Evolutionary conservation across 2,329 filamentous ascomycete genomes (phyloP).

Genomic region (Talaromyces funiculosus): DNA sequence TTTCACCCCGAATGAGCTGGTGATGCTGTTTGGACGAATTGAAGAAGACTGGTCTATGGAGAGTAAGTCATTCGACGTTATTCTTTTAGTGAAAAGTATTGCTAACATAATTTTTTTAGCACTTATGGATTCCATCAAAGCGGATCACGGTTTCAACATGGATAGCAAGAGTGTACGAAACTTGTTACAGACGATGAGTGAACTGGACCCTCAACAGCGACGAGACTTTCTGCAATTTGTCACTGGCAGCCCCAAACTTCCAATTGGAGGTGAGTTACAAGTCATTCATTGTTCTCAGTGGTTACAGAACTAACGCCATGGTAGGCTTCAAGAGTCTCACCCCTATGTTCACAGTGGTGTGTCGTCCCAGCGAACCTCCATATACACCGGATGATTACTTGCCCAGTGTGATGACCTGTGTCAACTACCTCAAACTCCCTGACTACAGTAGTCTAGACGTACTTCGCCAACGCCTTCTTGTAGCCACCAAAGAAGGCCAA

Average conservation of each 20-base stretch:
- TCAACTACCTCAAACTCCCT: slow-evolving; percentile 96
- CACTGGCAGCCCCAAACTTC: slow-evolving; percentile 94
- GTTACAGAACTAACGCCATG: slow-evolving; percentile 8
- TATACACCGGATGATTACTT: slow-evolving; percentile 94
- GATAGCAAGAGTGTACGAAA: slow-evolving; percentile 95
- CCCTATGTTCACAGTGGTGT: slow-evolving; percentile 98
- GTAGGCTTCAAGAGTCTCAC: slow-evolving; percentile 92
- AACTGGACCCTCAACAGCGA: slow-evolving; percentile 66
- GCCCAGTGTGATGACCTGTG: slow-evolving; percentile 99
- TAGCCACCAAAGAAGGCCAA: slow-evolving; percentile 90
- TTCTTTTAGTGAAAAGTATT: neutral
- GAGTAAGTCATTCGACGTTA: slow-evolving; percentile 56
- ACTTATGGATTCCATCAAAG: slow-evolving; percentile 96
- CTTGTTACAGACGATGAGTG: slow-evolving; percentile 88
- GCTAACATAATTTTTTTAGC: slow-evolving; percentile 46
- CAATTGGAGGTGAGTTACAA: slow-evolving; percentile 75
- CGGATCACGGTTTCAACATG: slow-evolving; percentile 97
- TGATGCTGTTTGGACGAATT: slow-evolving; percentile 85
- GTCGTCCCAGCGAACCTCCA: slow-evolving; percentile 94
- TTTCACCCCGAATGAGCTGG: slow-evolving; percentile 91
- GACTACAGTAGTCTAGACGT: slow-evolving; percentile 78
- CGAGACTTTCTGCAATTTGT: slow-evolving; percentile 97
- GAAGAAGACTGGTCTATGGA: slow-evolving; percentile 98
- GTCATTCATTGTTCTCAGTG: neutral
- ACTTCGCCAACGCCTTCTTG: slow-evolving; percentile 71